Conservation (phyloP, 2,329 filamentous ascomycete genomes). For the Aspergillus uvarum region DNA sequence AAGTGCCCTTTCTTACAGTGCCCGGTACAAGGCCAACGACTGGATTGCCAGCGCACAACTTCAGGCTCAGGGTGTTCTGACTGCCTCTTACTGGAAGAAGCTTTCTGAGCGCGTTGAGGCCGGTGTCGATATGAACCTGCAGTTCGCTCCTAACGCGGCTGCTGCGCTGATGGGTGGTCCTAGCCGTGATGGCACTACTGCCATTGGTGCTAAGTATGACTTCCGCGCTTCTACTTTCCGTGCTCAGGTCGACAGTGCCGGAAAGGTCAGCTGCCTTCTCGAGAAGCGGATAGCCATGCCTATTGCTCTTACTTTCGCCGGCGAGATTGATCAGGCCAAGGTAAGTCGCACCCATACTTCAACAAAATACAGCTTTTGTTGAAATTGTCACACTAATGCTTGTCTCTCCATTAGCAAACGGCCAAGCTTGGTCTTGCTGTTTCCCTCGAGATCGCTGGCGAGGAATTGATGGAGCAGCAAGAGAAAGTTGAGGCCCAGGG, state of each 20-base stretch:
- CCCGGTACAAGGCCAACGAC: constrained; percentile 84
- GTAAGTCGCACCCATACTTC: constrained; percentile 57
- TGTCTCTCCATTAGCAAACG: constrained; percentile 66
- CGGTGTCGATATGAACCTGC: constrained; percentile 89
- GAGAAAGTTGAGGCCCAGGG: constrained; percentile 52
- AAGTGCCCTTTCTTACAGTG: constrained; percentile 84
- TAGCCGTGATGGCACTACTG: constrained; percentile 84
- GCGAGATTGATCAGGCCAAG: constrained; percentile 93
- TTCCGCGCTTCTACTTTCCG: constrained; percentile 95
- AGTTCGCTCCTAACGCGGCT: constrained; percentile 66
- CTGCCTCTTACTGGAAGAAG: constrained; percentile 89
- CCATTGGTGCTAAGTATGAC: constrained; percentile 95
- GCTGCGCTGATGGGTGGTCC: constrained; percentile 73
- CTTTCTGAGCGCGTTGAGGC: constrained; percentile 95
- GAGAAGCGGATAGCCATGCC: constrained; percentile 95
- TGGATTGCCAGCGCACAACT: constrained; percentile 93
- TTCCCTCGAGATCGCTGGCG: constrained; percentile 80
- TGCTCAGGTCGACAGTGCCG: constrained; percentile 91
- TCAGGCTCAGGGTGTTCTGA: constrained; percentile 82
- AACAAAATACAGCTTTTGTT: neutral
- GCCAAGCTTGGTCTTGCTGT: constrained; percentile 94
- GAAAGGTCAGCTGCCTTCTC: constrained; percentile 86
- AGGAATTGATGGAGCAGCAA: constrained; percentile 85
- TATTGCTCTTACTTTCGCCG: constrained; percentile 90
- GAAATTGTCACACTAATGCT: constrained; percentile 16